Conservation (phyloP, 208 protist genomes). For the Strigomonas culicis region DNA sequence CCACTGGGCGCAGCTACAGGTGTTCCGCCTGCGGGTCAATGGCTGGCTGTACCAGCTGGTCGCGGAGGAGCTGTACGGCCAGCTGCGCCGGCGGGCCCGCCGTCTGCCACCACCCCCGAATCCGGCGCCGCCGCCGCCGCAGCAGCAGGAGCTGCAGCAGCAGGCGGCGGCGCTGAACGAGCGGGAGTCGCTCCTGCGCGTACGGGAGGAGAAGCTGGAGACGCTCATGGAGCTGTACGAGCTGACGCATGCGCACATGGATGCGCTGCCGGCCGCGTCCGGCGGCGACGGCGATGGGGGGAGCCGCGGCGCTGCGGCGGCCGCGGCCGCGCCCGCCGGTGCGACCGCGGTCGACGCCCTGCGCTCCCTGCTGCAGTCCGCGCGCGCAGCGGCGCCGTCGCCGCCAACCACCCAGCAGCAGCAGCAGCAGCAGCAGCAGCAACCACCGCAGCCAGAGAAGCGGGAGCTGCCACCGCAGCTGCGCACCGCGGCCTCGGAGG, state of each 20-base stretch:
- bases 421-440: background rate
- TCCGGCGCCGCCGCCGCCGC: background rate
- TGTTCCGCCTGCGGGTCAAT: too few species aligned
- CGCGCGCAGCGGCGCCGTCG: too few species aligned
- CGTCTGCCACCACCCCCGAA: background rate
- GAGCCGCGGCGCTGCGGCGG: background rate
- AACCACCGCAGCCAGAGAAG: background rate
- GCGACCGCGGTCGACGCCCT: too few species aligned
- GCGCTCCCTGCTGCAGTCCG: too few species aligned
- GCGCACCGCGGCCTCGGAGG: too few species aligned
- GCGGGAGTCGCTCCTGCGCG: slow-evolving; percentile 34
- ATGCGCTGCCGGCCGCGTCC: slow-evolving; percentile 29
- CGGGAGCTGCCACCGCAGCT: background rate
- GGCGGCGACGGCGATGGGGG: background rate
- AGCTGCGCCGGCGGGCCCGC: background rate
- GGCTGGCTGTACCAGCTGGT: too few species aligned
- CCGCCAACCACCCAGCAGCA: background rate
- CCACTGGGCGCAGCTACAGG: too few species aligned
- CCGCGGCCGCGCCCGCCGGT: background rate
- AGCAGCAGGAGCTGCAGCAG: background rate
- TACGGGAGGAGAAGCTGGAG: slow-evolving; percentile 71
- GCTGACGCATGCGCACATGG: slow-evolving; percentile 67
- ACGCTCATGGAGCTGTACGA: slow-evolving; percentile 76
- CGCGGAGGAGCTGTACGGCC: too few species aligned
- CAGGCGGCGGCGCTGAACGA: slow-evolving; percentile 26